A percentile compares a stretch with the other conserved stretches of the same genome.
Evolutionary conservation across 768 basidiomycete genomes (phyloP).

Genomic region (Phanerochaete carnosa): DNA sequence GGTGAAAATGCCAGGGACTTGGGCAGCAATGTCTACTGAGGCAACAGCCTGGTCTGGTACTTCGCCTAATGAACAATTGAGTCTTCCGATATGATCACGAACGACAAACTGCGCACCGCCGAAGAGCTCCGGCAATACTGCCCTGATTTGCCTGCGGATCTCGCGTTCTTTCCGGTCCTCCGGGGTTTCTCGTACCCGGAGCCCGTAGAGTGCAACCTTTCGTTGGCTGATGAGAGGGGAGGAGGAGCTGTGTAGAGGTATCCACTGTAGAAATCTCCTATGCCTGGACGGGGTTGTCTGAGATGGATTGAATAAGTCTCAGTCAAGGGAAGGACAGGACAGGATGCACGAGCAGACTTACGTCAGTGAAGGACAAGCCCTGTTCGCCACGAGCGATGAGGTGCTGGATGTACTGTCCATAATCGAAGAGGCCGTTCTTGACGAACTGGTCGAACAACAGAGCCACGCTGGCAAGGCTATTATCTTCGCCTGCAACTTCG

Average conservation of each 20-base stretch:
- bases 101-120: conserved; percentile 39
- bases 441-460: conserved; percentile 71
- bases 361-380: conserved; percentile 53
- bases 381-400: conserved; percentile 77
- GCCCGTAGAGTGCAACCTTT: conserved; percentile 66
- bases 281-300: conserved; percentile 59
- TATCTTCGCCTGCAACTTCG: conserved; percentile 52
- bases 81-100: no score
- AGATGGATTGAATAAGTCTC: background rate
- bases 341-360: conserved; percentile 21
- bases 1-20: conserved; percentile 29
- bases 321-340: background rate
- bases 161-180: conserved; percentile 69
- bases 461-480: conserved; percentile 58
- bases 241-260: conserved; percentile 61
- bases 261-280: conserved; percentile 65
- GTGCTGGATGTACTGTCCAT: conserved; percentile 70
- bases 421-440: conserved; percentile 68
- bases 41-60: background rate
- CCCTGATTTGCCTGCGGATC: conserved; percentile 68
- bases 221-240: conserved; percentile 65
- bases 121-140: conserved; percentile 64
- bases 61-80: background rate
- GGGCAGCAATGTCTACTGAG: background rate
- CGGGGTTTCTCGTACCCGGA: conserved; percentile 62